Percentiles rank a stretch among this genome's conserved stretches.
These are phyloP conservation scores for Pythium rishiriense DNA, from an alignment of 352 stramenopile species.

Conservation along the genomic window DNA sequence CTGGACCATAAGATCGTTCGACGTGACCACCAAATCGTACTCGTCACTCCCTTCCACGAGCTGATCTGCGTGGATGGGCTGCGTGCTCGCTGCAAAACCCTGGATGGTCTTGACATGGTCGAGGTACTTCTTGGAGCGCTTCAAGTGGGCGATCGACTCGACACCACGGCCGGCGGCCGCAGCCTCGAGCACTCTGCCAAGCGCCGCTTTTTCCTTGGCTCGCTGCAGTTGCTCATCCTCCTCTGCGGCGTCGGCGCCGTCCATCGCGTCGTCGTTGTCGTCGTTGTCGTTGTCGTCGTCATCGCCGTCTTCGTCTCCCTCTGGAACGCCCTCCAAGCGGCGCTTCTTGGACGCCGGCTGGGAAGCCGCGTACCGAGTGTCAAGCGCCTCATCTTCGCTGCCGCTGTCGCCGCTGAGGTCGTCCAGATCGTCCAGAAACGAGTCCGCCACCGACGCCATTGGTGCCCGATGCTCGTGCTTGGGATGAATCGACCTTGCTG, in stretches of 20 bases:
- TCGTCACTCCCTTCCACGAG: conserved; percentile 66
- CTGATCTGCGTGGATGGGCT: conserved; percentile 32
- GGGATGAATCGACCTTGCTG: too few relatives aligned
- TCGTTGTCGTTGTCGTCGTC: conserved; percentile 29
- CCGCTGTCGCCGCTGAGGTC: conserved; percentile 83
- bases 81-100: conserved; percentile 41
- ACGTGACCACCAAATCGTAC: conserved; percentile 87
- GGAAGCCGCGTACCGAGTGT: conserved; percentile 1
- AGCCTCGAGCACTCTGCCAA: conserved; percentile 41
- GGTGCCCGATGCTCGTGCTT: conserved; percentile 1
- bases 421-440: conserved; percentile 89
- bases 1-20: conserved; percentile 92
- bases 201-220: neutral
- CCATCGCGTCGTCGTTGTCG: conserved; percentile 20
- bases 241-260: neutral
- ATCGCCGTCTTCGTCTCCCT: conserved; percentile 22
- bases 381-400: conserved; percentile 55
- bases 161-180: conserved; percentile 57
- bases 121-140: conserved; percentile 71
- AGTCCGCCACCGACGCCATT: conserved; percentile 86
- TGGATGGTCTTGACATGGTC: conserved; percentile 73
- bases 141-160: conserved; percentile 63
- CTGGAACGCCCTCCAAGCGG: conserved; percentile 9
- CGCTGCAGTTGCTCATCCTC: neutral
- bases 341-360: conserved; percentile 22